Evolutionary conservation across 148 eudicot species (phyloP).

Genomic region (Limonium bicolor): DNA sequence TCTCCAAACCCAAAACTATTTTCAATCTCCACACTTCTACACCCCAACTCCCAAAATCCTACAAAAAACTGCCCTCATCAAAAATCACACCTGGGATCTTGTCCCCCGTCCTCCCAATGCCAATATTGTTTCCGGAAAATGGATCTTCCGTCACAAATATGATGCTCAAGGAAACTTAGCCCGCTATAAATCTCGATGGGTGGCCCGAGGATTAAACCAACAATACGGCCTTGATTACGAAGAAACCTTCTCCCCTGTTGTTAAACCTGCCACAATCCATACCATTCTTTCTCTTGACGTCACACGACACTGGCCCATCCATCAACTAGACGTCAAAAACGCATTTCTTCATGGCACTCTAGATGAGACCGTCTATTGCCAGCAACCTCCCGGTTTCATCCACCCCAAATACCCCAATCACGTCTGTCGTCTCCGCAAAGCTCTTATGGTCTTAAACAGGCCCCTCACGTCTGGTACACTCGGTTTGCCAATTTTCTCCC

Average conservation of each 20-base stretch:
- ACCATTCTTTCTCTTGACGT: not conserved
- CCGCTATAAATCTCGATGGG: not conserved
- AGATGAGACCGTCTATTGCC: not conserved
- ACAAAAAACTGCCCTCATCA: not conserved
- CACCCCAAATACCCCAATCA: not conserved
- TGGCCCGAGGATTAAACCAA: not conserved
- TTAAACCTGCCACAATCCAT: too few species aligned
- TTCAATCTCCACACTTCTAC: not conserved
- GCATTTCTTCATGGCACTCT: not conserved
- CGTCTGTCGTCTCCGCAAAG: too few species aligned
- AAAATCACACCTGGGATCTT: not conserved
- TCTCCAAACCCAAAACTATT: not conserved
- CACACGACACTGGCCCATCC: not conserved
- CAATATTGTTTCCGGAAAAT: not conserved
- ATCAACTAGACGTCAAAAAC: not conserved
- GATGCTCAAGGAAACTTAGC: not conserved
- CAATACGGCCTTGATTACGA: too few species aligned
- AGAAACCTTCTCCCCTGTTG: too few species aligned
- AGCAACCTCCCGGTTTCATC: not conserved
- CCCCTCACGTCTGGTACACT: not conserved
- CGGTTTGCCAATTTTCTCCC: not conserved
- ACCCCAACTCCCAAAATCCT: not conserved
- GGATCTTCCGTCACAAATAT: not conserved
- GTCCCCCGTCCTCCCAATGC: not conserved
- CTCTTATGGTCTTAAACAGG: not conserved